Evolutionary conservation across 495 filamentous ascomycete species (phyloP).

Genomic region (Xeromyces bisporus): DNA sequence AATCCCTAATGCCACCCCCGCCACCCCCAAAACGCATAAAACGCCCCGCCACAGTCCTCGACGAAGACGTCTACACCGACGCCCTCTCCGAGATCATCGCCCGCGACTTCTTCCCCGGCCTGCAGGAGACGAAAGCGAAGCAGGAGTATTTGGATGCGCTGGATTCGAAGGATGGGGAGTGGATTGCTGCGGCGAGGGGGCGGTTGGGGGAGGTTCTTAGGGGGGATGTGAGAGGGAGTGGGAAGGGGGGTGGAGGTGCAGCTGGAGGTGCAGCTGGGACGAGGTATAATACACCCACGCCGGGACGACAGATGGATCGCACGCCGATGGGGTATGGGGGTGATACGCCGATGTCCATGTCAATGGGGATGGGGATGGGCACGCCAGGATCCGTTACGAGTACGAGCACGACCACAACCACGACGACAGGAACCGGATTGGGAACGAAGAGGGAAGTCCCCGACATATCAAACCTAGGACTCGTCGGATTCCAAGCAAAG

Average conservation of each 20-base stretch:
- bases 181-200: slow-evolving; percentile 67
- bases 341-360: slow-evolving; percentile 51
- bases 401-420: not conserved
- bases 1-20: slow-evolving; percentile 76
- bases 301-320: slow-evolving; percentile 34
- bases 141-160: slow-evolving; percentile 86
- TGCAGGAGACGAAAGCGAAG: slow-evolving; percentile 69
- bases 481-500: slow-evolving; percentile 72
- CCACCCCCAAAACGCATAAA: slow-evolving; percentile 85
- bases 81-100: slow-evolving; percentile 88
- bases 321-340: slow-evolving; percentile 31
- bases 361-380: too few species aligned
- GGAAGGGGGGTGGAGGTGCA: slow-evolving; percentile 14
- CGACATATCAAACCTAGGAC: slow-evolving; percentile 60
- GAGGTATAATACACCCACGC: slow-evolving; percentile 10
- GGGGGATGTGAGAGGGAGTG: slow-evolving; percentile 44
- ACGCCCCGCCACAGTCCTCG: slow-evolving; percentile 71
- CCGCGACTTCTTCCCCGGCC: slow-evolving; percentile 90
- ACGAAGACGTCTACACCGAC: slow-evolving; percentile 87
- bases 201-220: slow-evolving; percentile 61
- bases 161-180: slow-evolving; percentile 63
- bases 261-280: too few species aligned
- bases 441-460: slow-evolving; percentile 30
- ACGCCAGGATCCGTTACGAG: slow-evolving; percentile 15
- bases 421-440: not conserved